A percentile compares a stretch with the other conserved stretches of the same genome.
These are phyloP conservation scores for Pseudodiploospora longispora DNA, from an alignment of 2,329 filamentous ascomycete genomes.

Conservation along the genomic window DNA sequence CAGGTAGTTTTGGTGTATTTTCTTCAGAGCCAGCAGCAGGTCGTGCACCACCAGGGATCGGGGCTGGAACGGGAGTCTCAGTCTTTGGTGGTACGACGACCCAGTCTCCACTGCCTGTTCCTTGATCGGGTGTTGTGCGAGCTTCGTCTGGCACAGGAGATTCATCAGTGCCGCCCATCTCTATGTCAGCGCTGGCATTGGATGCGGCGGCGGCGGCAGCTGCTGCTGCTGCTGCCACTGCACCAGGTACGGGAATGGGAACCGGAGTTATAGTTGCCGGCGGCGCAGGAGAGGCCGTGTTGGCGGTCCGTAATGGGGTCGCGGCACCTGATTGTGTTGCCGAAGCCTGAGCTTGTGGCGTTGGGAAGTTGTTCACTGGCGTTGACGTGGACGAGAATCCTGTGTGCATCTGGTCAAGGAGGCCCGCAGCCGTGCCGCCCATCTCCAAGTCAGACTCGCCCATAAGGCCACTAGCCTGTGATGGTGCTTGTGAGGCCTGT, in stretches of 20 bases:
- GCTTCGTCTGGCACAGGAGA: constrained; percentile 24
- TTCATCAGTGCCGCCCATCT: constrained; percentile 46
- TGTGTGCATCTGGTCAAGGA: constrained; percentile 62
- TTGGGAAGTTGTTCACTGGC: constrained; percentile 51
- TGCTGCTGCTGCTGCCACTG: constrained; percentile 1
- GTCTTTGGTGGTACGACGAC: constrained; percentile 63
- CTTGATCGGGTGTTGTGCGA: constrained; percentile 39
- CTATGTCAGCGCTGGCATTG: constrained; percentile 24
- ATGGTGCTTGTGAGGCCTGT: constrained; percentile 46
- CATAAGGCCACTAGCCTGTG: constrained; percentile 47
- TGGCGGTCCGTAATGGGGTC: constrained; percentile 44
- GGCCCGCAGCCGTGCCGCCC: constrained; percentile 53
- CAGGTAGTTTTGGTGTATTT: constrained; percentile 14
- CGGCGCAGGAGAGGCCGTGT: constrained; percentile 37
- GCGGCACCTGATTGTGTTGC: constrained; percentile 46
- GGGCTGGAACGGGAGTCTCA: constrained; percentile 31
- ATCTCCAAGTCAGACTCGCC: constrained; percentile 58
- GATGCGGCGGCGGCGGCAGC: constrained; percentile 14
- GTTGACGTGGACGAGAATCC: constrained; percentile 53
- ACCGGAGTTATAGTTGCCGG: constrained; percentile 9
- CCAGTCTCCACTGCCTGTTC: constrained; percentile 58
- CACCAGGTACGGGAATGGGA: constrained; percentile 11
- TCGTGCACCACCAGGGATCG: constrained; percentile 9
- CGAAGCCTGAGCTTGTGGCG: constrained; percentile 53
- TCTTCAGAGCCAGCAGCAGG: constrained; percentile 4